Evolutionary conservation across 306 rosid species (phyloP), one percentile per base, ranked within the genome.

Genomic region (Adenanthera pavonina): DNA sequence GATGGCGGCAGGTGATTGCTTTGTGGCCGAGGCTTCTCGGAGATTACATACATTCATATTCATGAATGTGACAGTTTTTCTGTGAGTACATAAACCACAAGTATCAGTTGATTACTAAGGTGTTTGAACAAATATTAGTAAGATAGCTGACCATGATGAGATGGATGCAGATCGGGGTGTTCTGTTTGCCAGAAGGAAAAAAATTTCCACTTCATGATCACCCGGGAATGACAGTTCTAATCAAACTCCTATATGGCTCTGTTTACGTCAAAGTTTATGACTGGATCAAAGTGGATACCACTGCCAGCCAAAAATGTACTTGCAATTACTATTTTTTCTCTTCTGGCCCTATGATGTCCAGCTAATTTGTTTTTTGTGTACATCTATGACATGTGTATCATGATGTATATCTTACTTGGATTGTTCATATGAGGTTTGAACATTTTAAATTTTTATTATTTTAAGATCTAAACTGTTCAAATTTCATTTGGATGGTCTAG

Each of bases 181-280:
- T 92, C 76, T 90, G 94, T 78, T 62, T 92, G 53, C 92, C 91
- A 1, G 83, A 84, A 8, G 90, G 94, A 7, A 87, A 48, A 20
- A 64, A 15, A 7, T 49, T 92, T 76, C 97, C 97, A 19, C 92
- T 92, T 59, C 97, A 90, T 25, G 91, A 92, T 81, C 94, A 88
- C 80, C 92, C 87, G 1, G 86, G 77, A 77, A 92, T 90, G 94
- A 87, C 92, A 17, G 92, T 92, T 71, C 76, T 92, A 2, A 87
- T 86, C 84, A 92, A 92, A 79, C 76, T 90, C 40, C 85, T 87
- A 1, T 85, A 84, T 25, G 94, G 97, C 34, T 81, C 91, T 9
- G 64, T 86, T 9, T 43, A 86, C 34, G 78, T 81, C 51, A 89
- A 86, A 83, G 86, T 94, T 20, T 85, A 92, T 65, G 94, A 87